These are phyloP conservation scores for Vairimorpha apis DNA, from an alignment of 371 early-diverging fungal genomes.

Conservation along the genomic window DNA sequence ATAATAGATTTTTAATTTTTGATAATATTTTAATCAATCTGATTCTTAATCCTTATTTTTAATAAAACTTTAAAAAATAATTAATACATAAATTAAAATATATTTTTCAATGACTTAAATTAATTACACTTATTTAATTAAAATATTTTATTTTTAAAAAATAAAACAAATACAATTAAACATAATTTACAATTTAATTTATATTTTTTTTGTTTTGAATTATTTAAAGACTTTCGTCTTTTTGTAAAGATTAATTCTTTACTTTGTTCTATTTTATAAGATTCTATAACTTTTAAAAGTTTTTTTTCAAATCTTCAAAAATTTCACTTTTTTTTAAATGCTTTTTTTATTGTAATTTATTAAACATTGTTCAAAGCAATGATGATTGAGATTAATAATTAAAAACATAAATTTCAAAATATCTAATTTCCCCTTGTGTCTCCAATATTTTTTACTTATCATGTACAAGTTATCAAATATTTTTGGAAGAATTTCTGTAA, in stretches of 20 bases:
- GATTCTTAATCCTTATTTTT: too few relatives aligned
- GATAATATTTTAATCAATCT: too few relatives aligned
- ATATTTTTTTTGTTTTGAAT: too few relatives aligned
- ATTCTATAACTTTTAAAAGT: not conserved
- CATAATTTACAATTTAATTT: too few relatives aligned
- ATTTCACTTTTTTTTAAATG: not conserved
- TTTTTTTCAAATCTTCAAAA: not conserved
- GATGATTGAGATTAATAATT: conserved; percentile 18
- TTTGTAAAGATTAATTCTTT: not conserved
- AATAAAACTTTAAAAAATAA: too few relatives aligned
- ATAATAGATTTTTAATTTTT: too few relatives aligned
- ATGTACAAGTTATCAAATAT: conserved; percentile 29
- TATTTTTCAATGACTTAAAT: too few relatives aligned
- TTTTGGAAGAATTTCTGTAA: conserved; percentile 13
- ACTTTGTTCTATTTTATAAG: not conserved
- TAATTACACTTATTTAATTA: too few relatives aligned
- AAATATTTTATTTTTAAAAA: too few relatives aligned
- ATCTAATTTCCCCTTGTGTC: not conserved
- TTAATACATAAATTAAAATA: too few relatives aligned
- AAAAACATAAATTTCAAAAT: conserved; percentile 10
- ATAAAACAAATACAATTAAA: too few relatives aligned
- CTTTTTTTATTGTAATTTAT: conserved; percentile 19
- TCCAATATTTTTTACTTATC: conserved; percentile 29
- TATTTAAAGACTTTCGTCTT: not conserved
- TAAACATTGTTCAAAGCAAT: conserved; percentile 31